Base-by-base conservation (phyloP, 2,329 filamentous ascomycete genomes). In the Curvularia lunata region DNA sequence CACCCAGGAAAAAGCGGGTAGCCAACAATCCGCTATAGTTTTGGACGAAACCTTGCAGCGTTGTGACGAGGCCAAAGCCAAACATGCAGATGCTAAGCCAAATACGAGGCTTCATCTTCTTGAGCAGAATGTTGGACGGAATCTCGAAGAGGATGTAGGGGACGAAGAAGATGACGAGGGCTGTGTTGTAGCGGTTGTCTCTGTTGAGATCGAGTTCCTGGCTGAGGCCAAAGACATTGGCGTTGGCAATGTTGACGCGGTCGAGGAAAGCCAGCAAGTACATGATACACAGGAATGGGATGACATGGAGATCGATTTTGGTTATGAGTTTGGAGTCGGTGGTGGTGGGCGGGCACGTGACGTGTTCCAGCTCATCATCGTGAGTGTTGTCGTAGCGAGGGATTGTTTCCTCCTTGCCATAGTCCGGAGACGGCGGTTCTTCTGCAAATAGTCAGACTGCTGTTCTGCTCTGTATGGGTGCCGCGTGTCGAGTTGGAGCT, bases 21-120 rank as follows among this genome's bases (percentile, higher is more conserved):
- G 87, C 83, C 48, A 97, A 83, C 16, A 97, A 80, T 1, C 92
- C 91, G 40, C 82, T 80, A 78, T 93, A 97, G 71, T 86, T 96
- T 58, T 86, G 80, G 2, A 92, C 89, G 6, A 96, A 77, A 0
- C 92, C 92, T 77, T 96, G 91, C 66, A 87, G 84, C 37, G 91
- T 81, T 18, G 56, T 62, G 48, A 69, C 66, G 21, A 96, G 79
- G 9, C 91, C 91, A 66, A 96, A 97, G 56, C 86, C 79, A 63
- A 94, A 90, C 89, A 96, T 96, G 79, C 93, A 96, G 51, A 86
- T 73, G 4, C 89, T 87, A 23, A 96, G 75, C 83, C 83, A 84
- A 23, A 84, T 66, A 59, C 82, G 79, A 0, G 83, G 83, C 62
- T 79, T 81, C 59, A 84, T 76, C 53, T 79, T 80, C 70, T 84